phyloP scores from a whole-genome alignment of 1,284 basidiomycete genomes.

The Pseudozyma tsukubaensis region DNA sequence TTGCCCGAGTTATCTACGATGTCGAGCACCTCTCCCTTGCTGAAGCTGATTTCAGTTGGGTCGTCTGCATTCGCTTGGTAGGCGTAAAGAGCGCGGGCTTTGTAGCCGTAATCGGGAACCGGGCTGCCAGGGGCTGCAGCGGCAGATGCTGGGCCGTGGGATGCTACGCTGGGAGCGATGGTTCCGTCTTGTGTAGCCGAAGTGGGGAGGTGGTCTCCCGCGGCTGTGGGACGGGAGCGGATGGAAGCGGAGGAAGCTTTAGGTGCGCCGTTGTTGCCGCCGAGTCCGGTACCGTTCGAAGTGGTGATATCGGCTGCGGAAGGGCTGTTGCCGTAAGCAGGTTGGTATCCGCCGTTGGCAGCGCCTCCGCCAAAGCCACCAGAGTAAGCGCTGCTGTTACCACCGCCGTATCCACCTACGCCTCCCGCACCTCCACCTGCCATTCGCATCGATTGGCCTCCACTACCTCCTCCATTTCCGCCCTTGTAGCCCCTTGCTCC shows the following conservation, averaged over 20 bases:
- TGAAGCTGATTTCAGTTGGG: conserved; percentile 93
- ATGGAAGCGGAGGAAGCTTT: conserved; percentile 40
- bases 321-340: conserved; percentile 59
- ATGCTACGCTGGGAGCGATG: conserved; percentile 30
- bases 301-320: conserved; percentile 61
- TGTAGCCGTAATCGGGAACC: conserved; percentile 72
- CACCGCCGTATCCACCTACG: conserved; percentile 38
- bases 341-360: conserved; percentile 51
- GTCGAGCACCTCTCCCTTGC: conserved; percentile 92
- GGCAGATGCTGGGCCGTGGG: conserved; percentile 24
- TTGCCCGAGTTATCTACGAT: conserved; percentile 85
- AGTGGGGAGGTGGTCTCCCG: conserved; percentile 8
- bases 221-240: conserved; percentile 27
- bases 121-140: conserved; percentile 6
- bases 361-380: conserved; percentile 37
- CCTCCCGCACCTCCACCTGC: conserved; percentile 29
- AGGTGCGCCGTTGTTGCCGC: conserved; percentile 12
- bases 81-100: conserved; percentile 86
- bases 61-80: conserved; percentile 93
- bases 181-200: conserved; percentile 17
- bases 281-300: conserved; percentile 41
- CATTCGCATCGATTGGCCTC: conserved; percentile 31
- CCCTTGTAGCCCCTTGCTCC: conserved; percentile 25
- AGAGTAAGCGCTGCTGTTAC: conserved; percentile 43
- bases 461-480: conserved; percentile 19